These are phyloP conservation scores for Ceratobasidium theobromae DNA, from an alignment of 1,284 basidiomycete genomes.

Conservation along the genomic window DNA sequence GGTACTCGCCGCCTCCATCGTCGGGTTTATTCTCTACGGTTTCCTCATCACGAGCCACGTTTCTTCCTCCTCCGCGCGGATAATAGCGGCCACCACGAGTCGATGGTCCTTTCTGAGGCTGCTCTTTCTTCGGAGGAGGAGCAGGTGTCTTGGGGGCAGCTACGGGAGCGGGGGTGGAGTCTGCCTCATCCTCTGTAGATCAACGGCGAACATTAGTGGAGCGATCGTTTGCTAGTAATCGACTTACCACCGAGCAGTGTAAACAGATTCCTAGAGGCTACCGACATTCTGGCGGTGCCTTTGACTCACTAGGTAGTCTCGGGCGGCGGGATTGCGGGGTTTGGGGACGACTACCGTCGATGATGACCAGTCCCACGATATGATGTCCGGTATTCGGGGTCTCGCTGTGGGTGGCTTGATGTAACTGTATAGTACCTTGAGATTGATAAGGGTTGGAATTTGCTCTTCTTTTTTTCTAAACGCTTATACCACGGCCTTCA, in stretches of 20 bases:
- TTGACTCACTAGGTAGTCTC: slow-evolving; percentile 40
- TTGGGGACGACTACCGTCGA: slow-evolving; percentile 16
- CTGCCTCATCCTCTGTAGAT: slow-evolving; percentile 49
- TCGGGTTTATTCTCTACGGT: slow-evolving; percentile 31
- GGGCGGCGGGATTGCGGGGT: slow-evolving; percentile 20
- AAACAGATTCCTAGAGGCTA: slow-evolving; percentile 81
- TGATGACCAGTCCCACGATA: slow-evolving; percentile 4
- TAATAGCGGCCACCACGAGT: slow-evolving; percentile 75
- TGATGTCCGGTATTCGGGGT: slow-evolving; percentile 28
- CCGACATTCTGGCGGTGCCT: slow-evolving; percentile 78
- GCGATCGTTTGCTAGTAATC: not conserved
- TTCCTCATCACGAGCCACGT: slow-evolving; percentile 13
- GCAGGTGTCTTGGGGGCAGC: slow-evolving; percentile 45
- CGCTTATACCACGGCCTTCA: slow-evolving; percentile 65
- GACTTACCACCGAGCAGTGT: slow-evolving; percentile 70
- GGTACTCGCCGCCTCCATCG: slow-evolving; percentile 51
- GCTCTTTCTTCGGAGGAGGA: slow-evolving; percentile 45
- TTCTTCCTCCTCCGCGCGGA: slow-evolving; percentile 56
- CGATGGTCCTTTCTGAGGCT: slow-evolving; percentile 55
- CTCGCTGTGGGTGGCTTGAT: slow-evolving; percentile 19
- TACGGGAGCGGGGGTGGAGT: not conserved
- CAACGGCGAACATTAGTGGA: slow-evolving; percentile 14
- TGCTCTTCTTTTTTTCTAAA: slow-evolving; percentile 41
- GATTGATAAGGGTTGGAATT: slow-evolving; percentile 22
- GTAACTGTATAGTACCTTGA: slow-evolving; percentile 12